Base-by-base conservation (phyloP, 2,329 filamentous ascomycete species). In the Fusarium paranaense region DNA sequence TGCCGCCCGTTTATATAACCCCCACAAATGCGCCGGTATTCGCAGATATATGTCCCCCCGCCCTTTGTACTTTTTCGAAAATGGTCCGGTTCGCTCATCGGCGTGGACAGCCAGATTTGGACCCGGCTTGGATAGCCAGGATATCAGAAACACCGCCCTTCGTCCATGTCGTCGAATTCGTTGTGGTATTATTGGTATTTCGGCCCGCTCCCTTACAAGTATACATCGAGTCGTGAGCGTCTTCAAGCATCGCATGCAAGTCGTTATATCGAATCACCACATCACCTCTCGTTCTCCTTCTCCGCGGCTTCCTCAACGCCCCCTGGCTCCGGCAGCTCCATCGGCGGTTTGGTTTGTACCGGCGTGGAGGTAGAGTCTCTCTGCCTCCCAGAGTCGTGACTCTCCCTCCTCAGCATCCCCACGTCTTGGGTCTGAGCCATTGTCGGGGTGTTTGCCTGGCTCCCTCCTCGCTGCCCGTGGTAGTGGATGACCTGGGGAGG, bases 401-500 rank as follows among this genome's bases (percentile, higher is more conserved):
- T 90, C 7, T 85, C 86, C 30, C 86, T 85, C 50, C 86, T 82
- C 73, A 85, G 80, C 37, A 86, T 71, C 1, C 84, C 86, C 1
- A 83, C 78, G 52, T 90, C 89, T 58, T 87, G 86, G 57, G 87
- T 85, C 67, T 87, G 86, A 22, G 87, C 82, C 27, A 87, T 81
- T 1, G 90, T 92, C 14, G 90, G 90, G 0, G 90, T 92, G 76
- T 91, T 92, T 10, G 90, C 88, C 77, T 92, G 90, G 76, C 90
- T 92, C 13, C 90, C 90, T n/a, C 90, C 90, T 42, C 90, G 85
- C 79, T 92, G 90, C 6, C 90, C 90, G 72, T 92, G 90, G 74
- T 92, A 92, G 76, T 92, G 90, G 33, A 92, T 86, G 3, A 92
- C 90, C 78, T 92, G 90, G 11, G 90, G 90, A 30, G 90, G 90